A percentile compares a stretch with the other conserved stretches of the same genome.
phyloP scores from a whole-genome alignment of 352 stramenopile genomes.

The Pythium guiyangense region DNA sequence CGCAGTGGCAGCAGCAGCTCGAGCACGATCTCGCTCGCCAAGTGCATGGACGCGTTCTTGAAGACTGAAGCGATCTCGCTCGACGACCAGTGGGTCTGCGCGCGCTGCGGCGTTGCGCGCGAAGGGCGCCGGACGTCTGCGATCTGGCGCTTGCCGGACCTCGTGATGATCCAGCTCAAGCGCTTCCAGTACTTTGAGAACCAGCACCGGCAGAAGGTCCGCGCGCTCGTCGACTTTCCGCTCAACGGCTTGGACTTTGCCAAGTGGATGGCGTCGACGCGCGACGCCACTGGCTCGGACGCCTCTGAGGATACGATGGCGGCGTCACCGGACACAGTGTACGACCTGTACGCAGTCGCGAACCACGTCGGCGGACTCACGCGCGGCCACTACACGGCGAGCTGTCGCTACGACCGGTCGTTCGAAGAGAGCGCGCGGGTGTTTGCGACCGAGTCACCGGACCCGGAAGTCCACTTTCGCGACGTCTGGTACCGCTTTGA shows the following conservation, averaged over 20 bases:
- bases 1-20: neutral
- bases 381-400: slow-evolving; percentile 93
- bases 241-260: slow-evolving; percentile 77
- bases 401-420: slow-evolving; percentile 67
- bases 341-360: slow-evolving; percentile 97
- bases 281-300: neutral
- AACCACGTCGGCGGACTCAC: slow-evolving; percentile 96
- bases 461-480: slow-evolving; percentile 36
- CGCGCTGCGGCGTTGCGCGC: slow-evolving; percentile 57
- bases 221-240: slow-evolving; percentile 75
- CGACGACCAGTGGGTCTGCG: slow-evolving; percentile 73
- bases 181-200: slow-evolving; percentile 87
- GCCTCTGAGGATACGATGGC: neutral
- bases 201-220: slow-evolving; percentile 79
- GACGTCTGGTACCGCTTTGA: slow-evolving; percentile 83
- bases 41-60: slow-evolving; percentile 73
- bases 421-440: slow-evolving; percentile 55
- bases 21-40: slow-evolving; percentile 38
- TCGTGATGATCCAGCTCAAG: slow-evolving; percentile 89
- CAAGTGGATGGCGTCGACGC: slow-evolving; percentile 46
- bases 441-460: slow-evolving; percentile 26
- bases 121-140: slow-evolving; percentile 52
- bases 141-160: slow-evolving; percentile 69
- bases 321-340: slow-evolving; percentile 33
- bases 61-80: slow-evolving; percentile 64